Evolutionary conservation across 1,139 yeast genomes (phyloP), one percentile per base, ranked within the genome.

Genomic region (Eremothecium cymbalariae): DNA sequence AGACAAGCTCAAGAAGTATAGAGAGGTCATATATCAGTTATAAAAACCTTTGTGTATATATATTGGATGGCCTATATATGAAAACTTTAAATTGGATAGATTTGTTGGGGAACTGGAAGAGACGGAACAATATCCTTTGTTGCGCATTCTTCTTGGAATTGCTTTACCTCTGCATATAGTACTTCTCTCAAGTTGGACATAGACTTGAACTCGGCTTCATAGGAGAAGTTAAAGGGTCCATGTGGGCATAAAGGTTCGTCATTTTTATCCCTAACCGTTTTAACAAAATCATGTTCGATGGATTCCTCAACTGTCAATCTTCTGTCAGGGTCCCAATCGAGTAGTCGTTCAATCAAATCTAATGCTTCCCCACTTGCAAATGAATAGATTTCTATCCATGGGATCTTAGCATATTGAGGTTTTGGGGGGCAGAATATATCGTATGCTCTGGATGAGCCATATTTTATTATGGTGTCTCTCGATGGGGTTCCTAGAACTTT

Each of bases 401-500:
- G 57, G 17, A 62, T 57, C 23, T 64, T 57, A 20, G 45, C 50
- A 39, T 58, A 66, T 28, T 59, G 64, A 2, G 67, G 67, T 21
- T 59, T 57, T 2, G 68, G 64, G 3, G 65, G 36, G 25, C 60
- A 47, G 37, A 62, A 59, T 18, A 65, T 45, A 16, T 66, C 68
- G 62, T 65, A 63, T 1, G 72, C 67, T 21, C 50, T 47, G 3
- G 53, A 40, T 1, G 66, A 57, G 2, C 61, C 62, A 45, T 52
- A 63, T 14, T 43, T 50, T 19, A 47, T 33, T 6, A 62, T 45
- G 17, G 70, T 55, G 2, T 63, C 67, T 21, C 55, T 59, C 0
- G 72, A 46, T 2, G 90, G 90, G 1, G 76, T 60, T 0, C 90
- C 90, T 38, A 80, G 56, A 0, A 77, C 62, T 50, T 72, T 72